Base-by-base conservation (phyloP, 2,329 filamentous ascomycete species). In the Scedosporium dehoogii region DNA sequence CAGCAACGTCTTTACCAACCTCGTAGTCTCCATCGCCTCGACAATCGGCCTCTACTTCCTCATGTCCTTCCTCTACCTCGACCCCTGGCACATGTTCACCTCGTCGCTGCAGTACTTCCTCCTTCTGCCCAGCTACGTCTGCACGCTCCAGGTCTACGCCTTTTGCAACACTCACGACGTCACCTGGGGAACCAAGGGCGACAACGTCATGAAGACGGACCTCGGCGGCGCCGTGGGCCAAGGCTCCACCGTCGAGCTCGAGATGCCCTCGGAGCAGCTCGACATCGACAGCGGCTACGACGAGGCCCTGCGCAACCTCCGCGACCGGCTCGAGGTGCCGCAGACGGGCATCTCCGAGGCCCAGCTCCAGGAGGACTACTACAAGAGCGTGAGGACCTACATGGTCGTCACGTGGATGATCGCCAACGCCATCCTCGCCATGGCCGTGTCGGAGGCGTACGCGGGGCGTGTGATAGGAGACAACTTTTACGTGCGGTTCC, bases 141-240 rank as follows among this genome's bases (percentile, higher is more conserved):
- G 94, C 79, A 97, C 91, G 0, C 82, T 99, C 2, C 94, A 99
- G 75, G 92, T 97, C 21, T 99, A 99, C 76, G 94, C 94, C 53
- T 99, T 99, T 76, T 97, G 94, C 80, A 99, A 99, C 78, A 96
- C 93, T 0, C 94, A 99, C 83, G 94, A 99, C 73, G 92, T 99
- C 21, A 96, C 92, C 0, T 99, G 94, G 94, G 94, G 94, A 55
- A 99, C 94, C 56, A 99, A 99, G 77, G 94, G 94, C 63, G 94
- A 99, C 81, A 99, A 99, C 74, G 86, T 96, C 42, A 88, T 94
- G 69, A 88, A 91, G 74, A 97, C 90, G 6, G 96, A 99, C 72
- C 85, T 99, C 0, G 94, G 94, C 63, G 86, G 90, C 5, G 94
- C 96, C 12, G 85, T 90, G 6, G 87, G 87, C 59, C 87, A 89